Conservation (phyloP, 768 basidiomycete species). For the Rhizopogon vulgaris region DNA sequence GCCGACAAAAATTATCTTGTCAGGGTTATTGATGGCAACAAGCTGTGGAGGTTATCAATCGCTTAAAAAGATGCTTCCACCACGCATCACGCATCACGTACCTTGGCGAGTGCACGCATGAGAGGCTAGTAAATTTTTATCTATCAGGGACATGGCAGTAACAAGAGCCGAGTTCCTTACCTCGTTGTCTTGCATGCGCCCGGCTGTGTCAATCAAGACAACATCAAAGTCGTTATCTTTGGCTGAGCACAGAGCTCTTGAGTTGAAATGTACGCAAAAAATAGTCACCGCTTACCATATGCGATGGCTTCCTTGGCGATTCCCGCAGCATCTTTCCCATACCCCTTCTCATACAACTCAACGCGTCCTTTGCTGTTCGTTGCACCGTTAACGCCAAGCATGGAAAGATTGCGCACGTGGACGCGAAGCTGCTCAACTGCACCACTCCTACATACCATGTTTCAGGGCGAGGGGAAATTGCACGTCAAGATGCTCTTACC, state of each 20-base stretch:
- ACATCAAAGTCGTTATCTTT: constrained; percentile 92
- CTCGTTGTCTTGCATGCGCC: constrained; percentile 99
- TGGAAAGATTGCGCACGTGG: constrained; percentile 90
- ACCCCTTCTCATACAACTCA: constrained; percentile 93
- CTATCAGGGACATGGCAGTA: constrained; percentile 1
- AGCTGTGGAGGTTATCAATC: constrained; percentile 41
- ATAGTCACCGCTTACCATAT: constrained; percentile 53
- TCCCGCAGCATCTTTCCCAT: constrained; percentile 98
- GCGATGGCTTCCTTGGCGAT: constrained; percentile 94
- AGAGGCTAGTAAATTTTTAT: constrained; percentile 52
- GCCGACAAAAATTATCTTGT: constrained; percentile 97
- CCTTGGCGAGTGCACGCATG: constrained; percentile 98
- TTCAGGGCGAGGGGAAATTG: not conserved
- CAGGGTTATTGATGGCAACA: constrained; percentile 88
- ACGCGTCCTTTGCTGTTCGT: constrained; percentile 69
- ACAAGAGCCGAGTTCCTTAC: constrained; percentile 30
- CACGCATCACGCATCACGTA: constrained; percentile 17
- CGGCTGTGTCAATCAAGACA: constrained; percentile 96
- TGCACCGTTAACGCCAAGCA: constrained; percentile 69
- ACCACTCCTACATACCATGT: constrained; percentile 56
- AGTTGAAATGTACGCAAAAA: constrained; percentile 4
- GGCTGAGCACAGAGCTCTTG: constrained; percentile 37
- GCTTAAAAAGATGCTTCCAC: not conserved
- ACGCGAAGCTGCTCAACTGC: constrained; percentile 97
- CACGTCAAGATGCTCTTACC: constrained; percentile 36